Evolutionary conservation across 371 early-diverging fungal genomes (phyloP).

Genomic region (Circinella minor): DNA sequence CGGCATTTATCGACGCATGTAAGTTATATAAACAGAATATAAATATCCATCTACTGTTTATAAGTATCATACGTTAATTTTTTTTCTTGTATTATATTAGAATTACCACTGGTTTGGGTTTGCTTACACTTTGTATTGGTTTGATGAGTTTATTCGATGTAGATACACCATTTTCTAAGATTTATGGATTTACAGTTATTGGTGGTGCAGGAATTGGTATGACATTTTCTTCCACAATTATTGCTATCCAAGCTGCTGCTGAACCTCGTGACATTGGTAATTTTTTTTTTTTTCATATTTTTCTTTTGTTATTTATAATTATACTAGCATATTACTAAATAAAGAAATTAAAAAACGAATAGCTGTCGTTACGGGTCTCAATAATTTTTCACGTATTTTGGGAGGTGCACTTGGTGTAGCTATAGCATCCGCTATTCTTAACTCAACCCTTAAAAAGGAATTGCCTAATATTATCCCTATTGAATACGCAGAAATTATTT

Average conservation of each 20-base stretch:
- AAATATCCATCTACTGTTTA: neutral
- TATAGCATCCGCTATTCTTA: constrained; percentile 43
- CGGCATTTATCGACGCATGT: constrained; percentile 55
- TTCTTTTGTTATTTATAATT: too few relatives aligned
- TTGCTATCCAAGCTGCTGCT: constrained; percentile 50
- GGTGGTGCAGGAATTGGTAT: constrained; percentile 38
- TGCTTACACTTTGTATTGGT: constrained; percentile 41
- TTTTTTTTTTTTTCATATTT: neutral
- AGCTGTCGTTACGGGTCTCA: constrained; percentile 53
- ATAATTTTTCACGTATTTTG: constrained; percentile 49
- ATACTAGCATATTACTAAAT: too few relatives aligned
- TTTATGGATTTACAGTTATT: constrained; percentile 47
- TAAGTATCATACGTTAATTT: neutral
- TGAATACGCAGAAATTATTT: constrained; percentile 25
- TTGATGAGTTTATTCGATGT: constrained; percentile 32
- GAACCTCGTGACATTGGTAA: constrained; percentile 44
- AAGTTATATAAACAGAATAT: constrained; percentile 10
- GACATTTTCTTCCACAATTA: constrained; percentile 46
- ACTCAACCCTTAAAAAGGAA: constrained; percentile 33
- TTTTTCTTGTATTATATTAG: constrained; percentile 15
- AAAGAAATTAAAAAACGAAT: neutral
- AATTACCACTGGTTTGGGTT: constrained; percentile 40
- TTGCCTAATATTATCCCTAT: constrained; percentile 34
- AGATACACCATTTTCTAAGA: constrained; percentile 30
- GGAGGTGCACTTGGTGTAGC: constrained; percentile 58